Conservation (phyloP, 495 filamentous ascomycete species). For the Penicillium daleae region DNA sequence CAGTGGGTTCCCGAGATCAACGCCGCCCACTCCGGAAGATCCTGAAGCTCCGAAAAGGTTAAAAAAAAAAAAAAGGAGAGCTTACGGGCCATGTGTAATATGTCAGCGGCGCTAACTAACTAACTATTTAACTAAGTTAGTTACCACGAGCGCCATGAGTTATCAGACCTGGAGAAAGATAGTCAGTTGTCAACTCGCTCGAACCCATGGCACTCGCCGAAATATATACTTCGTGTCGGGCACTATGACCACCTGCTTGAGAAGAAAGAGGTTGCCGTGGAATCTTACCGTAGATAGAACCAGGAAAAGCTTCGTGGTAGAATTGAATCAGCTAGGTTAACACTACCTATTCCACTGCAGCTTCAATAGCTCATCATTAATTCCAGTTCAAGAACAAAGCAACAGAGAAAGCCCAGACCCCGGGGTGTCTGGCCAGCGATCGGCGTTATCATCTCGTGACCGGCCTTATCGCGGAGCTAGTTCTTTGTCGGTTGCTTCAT, state of each 20-base stretch:
- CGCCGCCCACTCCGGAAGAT: background rate
- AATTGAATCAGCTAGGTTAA: too few relatives aligned
- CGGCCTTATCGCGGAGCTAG: constrained; percentile 24
- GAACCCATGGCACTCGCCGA: too few relatives aligned
- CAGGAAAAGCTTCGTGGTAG: too few relatives aligned
- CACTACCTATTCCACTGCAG: too few relatives aligned
- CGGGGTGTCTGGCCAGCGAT: background rate
- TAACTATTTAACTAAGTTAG: too few relatives aligned
- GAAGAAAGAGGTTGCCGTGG: background rate
- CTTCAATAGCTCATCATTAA: too few relatives aligned
- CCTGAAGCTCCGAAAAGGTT: constrained; percentile 9
- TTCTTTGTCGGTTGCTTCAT: constrained; percentile 5
- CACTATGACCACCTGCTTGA: background rate
- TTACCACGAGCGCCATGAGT: too few relatives aligned
- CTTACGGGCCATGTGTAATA: background rate
- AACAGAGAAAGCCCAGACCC: too few relatives aligned
- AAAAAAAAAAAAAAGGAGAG: background rate
- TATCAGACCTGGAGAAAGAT: too few relatives aligned
- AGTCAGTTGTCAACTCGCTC: too few relatives aligned
- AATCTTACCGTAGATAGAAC: background rate
- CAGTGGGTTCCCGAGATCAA: constrained; percentile 2
- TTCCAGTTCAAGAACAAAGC: background rate
- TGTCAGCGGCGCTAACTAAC: background rate
- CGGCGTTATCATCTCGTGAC: constrained; percentile 26
- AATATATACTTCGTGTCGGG: too few relatives aligned